Percentiles rank a stretch among this genome's conserved stretches.
phyloP scores from a whole-genome alignment of 192 early-diverging fungal genomes.

The Podila clonocystis region DNA sequence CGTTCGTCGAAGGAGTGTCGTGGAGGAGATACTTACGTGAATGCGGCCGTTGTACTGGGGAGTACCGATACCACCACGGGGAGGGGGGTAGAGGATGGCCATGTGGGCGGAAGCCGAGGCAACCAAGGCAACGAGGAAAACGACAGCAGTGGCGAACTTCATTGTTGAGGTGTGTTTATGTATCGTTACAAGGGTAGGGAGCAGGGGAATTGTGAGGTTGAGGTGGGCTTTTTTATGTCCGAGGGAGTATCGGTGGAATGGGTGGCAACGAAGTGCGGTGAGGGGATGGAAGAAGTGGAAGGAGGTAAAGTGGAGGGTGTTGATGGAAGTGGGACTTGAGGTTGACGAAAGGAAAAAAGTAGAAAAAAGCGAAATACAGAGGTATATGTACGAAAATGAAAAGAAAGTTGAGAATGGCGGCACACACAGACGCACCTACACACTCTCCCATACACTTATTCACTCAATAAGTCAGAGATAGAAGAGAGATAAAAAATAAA shows the following conservation, averaged over 20 bases:
- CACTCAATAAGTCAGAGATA: not conserved
- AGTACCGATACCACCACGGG: conserved; percentile 12
- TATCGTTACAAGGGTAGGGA: not conserved
- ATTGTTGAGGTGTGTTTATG: conserved; percentile 13
- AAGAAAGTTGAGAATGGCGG: not conserved
- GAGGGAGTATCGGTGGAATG: conserved; percentile 1
- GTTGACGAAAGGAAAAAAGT: not conserved
- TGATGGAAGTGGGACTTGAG: not conserved
- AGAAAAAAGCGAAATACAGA: not conserved
- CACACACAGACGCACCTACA: no score
- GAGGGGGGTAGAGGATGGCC: conserved; percentile 30
- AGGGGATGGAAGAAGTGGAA: not conserved
- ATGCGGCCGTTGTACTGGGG: conserved; percentile 6
- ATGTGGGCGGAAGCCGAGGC: conserved; percentile 44
- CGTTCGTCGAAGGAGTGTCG: not conserved
- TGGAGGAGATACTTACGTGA: not conserved
- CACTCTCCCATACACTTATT: no score
- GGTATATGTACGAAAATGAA: not conserved
- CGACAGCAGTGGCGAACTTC: conserved; percentile 33
- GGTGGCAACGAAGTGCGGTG: not conserved
- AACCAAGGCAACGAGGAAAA: conserved; percentile 32
- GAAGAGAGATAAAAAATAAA: not conserved
- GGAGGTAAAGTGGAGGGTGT: not conserved
- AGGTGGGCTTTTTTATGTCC: not conserved
- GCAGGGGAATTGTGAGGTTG: not conserved